phyloP scores from a whole-genome alignment of 1,139 yeast genomes.

The Yamadazyma taylorii region DNA sequence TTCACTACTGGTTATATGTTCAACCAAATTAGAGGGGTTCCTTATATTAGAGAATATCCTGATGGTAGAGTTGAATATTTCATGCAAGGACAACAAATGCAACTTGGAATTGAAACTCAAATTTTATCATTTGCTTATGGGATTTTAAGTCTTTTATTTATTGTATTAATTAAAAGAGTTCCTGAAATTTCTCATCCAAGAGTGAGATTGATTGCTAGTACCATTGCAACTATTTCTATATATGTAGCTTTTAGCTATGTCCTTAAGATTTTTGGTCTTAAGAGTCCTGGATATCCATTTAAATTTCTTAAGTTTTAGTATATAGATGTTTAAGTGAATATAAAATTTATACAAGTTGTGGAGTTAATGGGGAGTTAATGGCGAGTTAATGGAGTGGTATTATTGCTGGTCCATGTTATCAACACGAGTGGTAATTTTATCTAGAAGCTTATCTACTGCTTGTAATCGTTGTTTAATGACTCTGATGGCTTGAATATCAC shows the following conservation, averaged over 20 bases:
- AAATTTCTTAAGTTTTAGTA: slow-evolving; percentile 10
- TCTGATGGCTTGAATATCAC: slow-evolving; percentile 32
- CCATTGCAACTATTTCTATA: slow-evolving; percentile 36
- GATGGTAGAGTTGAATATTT: slow-evolving; percentile 65
- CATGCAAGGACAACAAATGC: slow-evolving; percentile 65
- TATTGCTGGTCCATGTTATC: slow-evolving; percentile 1
- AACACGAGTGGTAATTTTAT: slow-evolving; percentile 8
- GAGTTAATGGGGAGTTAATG: too few relatives aligned
- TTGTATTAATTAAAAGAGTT: slow-evolving; percentile 49
- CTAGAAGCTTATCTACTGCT: slow-evolving; percentile 29
- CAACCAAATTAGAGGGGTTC: slow-evolving; percentile 78
- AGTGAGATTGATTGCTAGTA: slow-evolving; percentile 45
- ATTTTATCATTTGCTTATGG: slow-evolving; percentile 66
- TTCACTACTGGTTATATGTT: slow-evolving; percentile 93
- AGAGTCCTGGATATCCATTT: slow-evolving; percentile 62
- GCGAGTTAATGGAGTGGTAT: too few relatives aligned
- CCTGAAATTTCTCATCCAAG: slow-evolving; percentile 45
- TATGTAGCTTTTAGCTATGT: slow-evolving; percentile 55
- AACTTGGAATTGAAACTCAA: slow-evolving; percentile 83
- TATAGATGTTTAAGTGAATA: background rate
- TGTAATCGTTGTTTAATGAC: slow-evolving; percentile 35
- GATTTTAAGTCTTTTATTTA: slow-evolving; percentile 47
- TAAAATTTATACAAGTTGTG: too few relatives aligned
- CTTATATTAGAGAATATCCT: slow-evolving; percentile 59
- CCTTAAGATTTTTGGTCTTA: slow-evolving; percentile 54